phyloP scores from a whole-genome alignment of 306 rosid species.

The Purshia tridentata region DNA sequence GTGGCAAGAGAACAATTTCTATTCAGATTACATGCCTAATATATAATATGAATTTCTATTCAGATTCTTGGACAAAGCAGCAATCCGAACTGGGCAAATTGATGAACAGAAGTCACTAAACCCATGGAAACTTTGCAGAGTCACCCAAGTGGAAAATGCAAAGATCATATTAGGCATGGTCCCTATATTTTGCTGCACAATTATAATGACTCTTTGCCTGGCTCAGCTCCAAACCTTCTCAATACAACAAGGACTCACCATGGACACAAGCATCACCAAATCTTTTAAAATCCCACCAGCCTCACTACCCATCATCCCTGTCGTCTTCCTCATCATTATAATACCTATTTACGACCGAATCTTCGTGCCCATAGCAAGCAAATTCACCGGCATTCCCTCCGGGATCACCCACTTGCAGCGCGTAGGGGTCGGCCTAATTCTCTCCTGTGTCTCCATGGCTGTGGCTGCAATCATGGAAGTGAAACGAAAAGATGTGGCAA shows the following conservation, averaged over 20 bases:
- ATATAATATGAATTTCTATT: neutral
- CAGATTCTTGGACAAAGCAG: conserved; percentile 94
- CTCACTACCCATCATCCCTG: conserved; percentile 83
- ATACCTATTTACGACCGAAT: conserved; percentile 78
- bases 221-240: conserved; percentile 97
- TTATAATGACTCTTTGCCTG: conserved; percentile 87
- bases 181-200: conserved; percentile 84
- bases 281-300: conserved; percentile 79
- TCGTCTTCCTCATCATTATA: conserved; percentile 50
- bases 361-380: conserved; percentile 56
- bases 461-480: conserved; percentile 66
- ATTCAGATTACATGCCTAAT: neutral
- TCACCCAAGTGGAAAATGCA: conserved; percentile 94
- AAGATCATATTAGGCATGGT: conserved; percentile 65
- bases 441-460: conserved; percentile 81
- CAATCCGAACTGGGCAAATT: conserved; percentile 42
- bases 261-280: conserved; percentile 64
- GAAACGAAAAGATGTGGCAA: conserved; percentile 70
- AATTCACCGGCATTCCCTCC: conserved; percentile 61
- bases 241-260: conserved; percentile 69
- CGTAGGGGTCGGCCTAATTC: conserved; percentile 77
- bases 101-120: conserved; percentile 33
- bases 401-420: conserved; percentile 83
- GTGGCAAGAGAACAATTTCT: neutral
- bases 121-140: conserved; percentile 85